phyloP scores from a whole-genome alignment of 306 rosid genomes.

The Trifolium pratense region DNA sequence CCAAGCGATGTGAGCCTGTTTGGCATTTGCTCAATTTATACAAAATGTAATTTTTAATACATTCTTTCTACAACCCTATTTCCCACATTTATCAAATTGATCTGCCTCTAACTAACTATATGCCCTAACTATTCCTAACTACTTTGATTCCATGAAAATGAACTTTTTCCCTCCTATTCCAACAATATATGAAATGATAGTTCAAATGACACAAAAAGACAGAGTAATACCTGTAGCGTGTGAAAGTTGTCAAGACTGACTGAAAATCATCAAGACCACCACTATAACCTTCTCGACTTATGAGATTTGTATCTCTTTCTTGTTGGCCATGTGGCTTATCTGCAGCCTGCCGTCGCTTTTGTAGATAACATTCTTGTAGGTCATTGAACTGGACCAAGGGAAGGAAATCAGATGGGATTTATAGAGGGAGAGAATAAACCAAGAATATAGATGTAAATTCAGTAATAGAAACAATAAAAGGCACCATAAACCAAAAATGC shows the following conservation, averaged over 20 bases:
- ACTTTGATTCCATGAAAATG: neutral
- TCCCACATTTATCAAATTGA: neutral
- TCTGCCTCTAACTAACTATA: neutral
- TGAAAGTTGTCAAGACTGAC: slow-evolving; percentile 84
- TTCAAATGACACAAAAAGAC: slow-evolving; percentile 18
- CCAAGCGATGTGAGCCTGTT: too few species aligned
- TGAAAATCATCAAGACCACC: slow-evolving; percentile 92
- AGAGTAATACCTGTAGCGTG: slow-evolving; percentile 76
- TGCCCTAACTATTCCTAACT: slow-evolving; percentile 1
- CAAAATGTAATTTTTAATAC: neutral
- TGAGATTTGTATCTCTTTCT: slow-evolving; percentile 60
- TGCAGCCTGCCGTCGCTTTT: slow-evolving; percentile 74
- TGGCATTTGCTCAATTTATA: neutral
- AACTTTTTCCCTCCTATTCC: neutral
- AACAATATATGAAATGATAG: slow-evolving; percentile 25
- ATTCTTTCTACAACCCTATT: neutral
- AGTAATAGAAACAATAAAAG: slow-evolving; percentile 9
- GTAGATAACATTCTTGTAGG: slow-evolving; percentile 95
- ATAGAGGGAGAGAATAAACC: slow-evolving; percentile 25
- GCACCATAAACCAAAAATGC: slow-evolving; percentile 18
- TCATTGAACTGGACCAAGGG: slow-evolving; percentile 76
- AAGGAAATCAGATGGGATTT: slow-evolving; percentile 37
- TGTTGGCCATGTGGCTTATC: slow-evolving; percentile 65
- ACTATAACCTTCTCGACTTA: slow-evolving; percentile 78
- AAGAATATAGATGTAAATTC: slow-evolving; percentile 18